A percentile compares a stretch with the other conserved stretches of the same genome.
Evolutionary conservation across 169 alveolate species (phyloP).

Genomic region (Plasmodium falciparum): DNA sequence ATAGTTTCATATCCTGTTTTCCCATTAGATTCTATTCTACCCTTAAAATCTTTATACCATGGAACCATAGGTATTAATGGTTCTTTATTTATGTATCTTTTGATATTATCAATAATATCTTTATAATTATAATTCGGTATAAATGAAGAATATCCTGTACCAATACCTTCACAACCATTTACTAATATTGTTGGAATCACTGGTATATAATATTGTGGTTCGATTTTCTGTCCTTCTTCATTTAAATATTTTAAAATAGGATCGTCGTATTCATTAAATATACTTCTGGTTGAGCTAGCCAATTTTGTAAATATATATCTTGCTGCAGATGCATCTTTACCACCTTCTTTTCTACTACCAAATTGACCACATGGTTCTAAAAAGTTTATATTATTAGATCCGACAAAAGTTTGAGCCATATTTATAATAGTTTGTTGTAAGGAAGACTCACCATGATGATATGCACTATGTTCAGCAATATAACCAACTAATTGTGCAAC

Average conservation of each 20-base stretch:
- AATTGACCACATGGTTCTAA: conserved; percentile 98
- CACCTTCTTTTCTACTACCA: conserved; percentile 99
- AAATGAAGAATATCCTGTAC: conserved; percentile 97
- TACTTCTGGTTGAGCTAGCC: conserved; percentile 90
- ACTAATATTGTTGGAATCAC: conserved; percentile 98
- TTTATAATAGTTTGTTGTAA: conserved; percentile 97
- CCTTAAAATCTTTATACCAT: conserved; percentile 98
- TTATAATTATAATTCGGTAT: conserved; percentile 98
- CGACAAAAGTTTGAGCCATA: conserved; percentile 99
- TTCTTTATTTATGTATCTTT: conserved; percentile 90
- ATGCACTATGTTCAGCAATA: conserved; percentile 98
- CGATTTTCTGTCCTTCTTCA: conserved; percentile 99
- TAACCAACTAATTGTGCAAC: conserved; percentile 96
- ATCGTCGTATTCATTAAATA: conserved; percentile 95
- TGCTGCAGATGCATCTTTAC: conserved; percentile 97
- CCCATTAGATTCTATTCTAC: conserved; percentile 92
- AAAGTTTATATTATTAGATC: conserved; percentile 93
- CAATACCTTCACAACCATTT: conserved; percentile 99
- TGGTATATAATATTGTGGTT: conserved; percentile 99
- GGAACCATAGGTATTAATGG: conserved; percentile 95
- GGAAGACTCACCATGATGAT: conserved; percentile 99
- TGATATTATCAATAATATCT: conserved; percentile 95
- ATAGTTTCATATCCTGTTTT: conserved; percentile 87
- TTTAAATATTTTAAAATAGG: conserved; percentile 92
- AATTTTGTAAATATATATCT: conserved; percentile 96